Evolutionary conservation across 2,329 filamentous ascomycete genomes (phyloP).

Genomic region (Bipolaris bicolor): DNA sequence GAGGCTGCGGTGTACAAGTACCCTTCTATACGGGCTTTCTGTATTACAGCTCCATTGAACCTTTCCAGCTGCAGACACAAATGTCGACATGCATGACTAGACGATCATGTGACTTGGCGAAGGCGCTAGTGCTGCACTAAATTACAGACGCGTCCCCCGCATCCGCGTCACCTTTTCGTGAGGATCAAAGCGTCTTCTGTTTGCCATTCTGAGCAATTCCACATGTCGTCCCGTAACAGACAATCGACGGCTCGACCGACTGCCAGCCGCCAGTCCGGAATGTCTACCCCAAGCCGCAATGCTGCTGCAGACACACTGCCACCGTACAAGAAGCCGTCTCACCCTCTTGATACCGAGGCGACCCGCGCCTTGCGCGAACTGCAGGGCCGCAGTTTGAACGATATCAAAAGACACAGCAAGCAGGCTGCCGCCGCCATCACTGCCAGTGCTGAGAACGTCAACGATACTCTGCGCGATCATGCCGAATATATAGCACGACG

Average conservation of each 20-base stretch:
- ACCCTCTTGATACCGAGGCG: slow-evolving; percentile 57
- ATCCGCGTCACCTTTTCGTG: not conserved
- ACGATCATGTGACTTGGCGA: slow-evolving; percentile 13
- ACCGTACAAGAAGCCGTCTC: slow-evolving; percentile 62
- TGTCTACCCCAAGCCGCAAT: slow-evolving; percentile 7
- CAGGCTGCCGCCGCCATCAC: slow-evolving; percentile 57
- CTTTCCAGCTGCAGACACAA: not conserved
- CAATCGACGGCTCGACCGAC: slow-evolving; percentile 18
- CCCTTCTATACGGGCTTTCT: too few species aligned
- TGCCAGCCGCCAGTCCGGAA: slow-evolving; percentile 16
- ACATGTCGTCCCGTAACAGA: slow-evolving; percentile 36
- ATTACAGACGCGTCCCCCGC: slow-evolving; percentile 11
- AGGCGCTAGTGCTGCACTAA: slow-evolving; percentile 2
- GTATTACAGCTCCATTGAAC: too few species aligned
- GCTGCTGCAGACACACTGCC: slow-evolving; percentile 39
- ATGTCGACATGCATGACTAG: not conserved
- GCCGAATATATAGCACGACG: slow-evolving; percentile 46
- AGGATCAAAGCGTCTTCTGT: not conserved
- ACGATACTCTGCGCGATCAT: slow-evolving; percentile 58
- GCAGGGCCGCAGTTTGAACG: slow-evolving; percentile 49
- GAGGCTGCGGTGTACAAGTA: too few species aligned
- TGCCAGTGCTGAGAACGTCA: slow-evolving; percentile 59
- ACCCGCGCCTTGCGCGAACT: slow-evolving; percentile 57
- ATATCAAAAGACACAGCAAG: slow-evolving; percentile 57
- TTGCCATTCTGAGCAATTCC: not conserved